These are phyloP conservation scores for Massariosphaeria phaeospora DNA, from an alignment of 495 filamentous ascomycete species.

Conservation along the genomic window DNA sequence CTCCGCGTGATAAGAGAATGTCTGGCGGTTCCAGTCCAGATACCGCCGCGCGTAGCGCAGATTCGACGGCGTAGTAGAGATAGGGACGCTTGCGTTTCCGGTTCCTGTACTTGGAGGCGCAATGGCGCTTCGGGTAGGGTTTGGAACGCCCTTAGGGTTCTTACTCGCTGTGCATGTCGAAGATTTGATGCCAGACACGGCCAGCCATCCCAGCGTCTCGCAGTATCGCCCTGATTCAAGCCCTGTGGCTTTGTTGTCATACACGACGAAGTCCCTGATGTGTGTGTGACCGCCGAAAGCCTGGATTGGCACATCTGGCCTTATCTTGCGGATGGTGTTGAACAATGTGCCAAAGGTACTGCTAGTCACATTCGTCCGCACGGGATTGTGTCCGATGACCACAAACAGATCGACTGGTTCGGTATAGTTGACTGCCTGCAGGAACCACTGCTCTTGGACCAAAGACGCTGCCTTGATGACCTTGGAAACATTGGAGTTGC, in stretches of 20 bases:
- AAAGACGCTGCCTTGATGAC: slow-evolving; percentile 72
- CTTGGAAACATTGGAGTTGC: slow-evolving; percentile 80
- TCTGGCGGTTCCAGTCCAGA: slow-evolving; percentile 90
- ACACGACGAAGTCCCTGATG: slow-evolving; percentile 76
- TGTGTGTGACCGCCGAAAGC: slow-evolving; percentile 93
- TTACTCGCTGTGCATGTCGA: slow-evolving; percentile 32
- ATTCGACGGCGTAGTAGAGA: slow-evolving; percentile 23
- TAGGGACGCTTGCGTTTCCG: slow-evolving; percentile 22
- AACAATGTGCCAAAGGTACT: slow-evolving; percentile 60
- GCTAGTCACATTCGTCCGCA: slow-evolving; percentile 64
- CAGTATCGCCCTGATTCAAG: slow-evolving; percentile 72
- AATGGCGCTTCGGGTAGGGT: slow-evolving; percentile 45
- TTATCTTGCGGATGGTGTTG: slow-evolving; percentile 65
- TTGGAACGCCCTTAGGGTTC: slow-evolving; percentile 44
- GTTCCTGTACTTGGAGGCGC: slow-evolving; percentile 23
- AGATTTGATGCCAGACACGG: slow-evolving; percentile 41
- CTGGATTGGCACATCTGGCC: slow-evolving; percentile 78
- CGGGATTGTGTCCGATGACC: slow-evolving; percentile 78
- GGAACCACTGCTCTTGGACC: slow-evolving; percentile 83
- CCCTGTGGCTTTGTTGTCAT: slow-evolving; percentile 73
- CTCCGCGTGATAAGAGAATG: slow-evolving; percentile 73
- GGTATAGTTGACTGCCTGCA: slow-evolving; percentile 68
- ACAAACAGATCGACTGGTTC: slow-evolving; percentile 78
- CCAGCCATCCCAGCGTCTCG: slow-evolving; percentile 47
- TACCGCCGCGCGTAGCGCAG: slow-evolving; percentile 59